Evolutionary conservation across 192 early-diverging fungal species (phyloP), one percentile per base, ranked within the genome.

Genomic region (Rhizophlyctis rosea): DNA sequence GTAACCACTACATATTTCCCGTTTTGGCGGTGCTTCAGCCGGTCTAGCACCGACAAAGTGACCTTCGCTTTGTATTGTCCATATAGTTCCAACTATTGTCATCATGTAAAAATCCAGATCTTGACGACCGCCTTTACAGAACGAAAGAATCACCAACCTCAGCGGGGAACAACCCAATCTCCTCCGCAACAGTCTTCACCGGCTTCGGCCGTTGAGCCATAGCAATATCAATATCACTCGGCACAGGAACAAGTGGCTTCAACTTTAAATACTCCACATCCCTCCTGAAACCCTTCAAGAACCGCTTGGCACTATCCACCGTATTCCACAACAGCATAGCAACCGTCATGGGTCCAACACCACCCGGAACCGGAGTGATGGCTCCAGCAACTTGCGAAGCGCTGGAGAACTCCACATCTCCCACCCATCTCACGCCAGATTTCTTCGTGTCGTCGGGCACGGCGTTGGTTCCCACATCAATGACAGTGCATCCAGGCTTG

Each of bases 341-440:
- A 5, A 99, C 95, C 5, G 96, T 99, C 96, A 99, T 99, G 4
- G 96, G 96, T 0, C 96, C 96, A n/a, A 99, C 96, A 35, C 96
- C 96, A 32, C 96, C 95, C 35, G 96, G 96, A 49, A 99, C 96
- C 1, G 96, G 94, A 9, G 95, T 98, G 67, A 97, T 93, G 39
- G 83, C 80, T 18, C 86, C 78, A 0, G 94, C 95, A 3, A 88
- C 82, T 36, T 81, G 35, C 14, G 67, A 70, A 4, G 91, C 93
- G 3, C 65, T 72, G 1, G 86, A 79, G 62, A 81, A 95, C 33
- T 96, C 91, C 32, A 97, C 95, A 71, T 99, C 96, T 56, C 96
- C 96, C 24, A 95, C 95, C 81, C 86, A 90, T 57, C 92, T 86
- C 36, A 87, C 77, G 27, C 96, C 96, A 31, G 88, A 81, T 78